phyloP scores from a whole-genome alignment of 306 rosid genomes.

The Astragalus membranaceus region DNA sequence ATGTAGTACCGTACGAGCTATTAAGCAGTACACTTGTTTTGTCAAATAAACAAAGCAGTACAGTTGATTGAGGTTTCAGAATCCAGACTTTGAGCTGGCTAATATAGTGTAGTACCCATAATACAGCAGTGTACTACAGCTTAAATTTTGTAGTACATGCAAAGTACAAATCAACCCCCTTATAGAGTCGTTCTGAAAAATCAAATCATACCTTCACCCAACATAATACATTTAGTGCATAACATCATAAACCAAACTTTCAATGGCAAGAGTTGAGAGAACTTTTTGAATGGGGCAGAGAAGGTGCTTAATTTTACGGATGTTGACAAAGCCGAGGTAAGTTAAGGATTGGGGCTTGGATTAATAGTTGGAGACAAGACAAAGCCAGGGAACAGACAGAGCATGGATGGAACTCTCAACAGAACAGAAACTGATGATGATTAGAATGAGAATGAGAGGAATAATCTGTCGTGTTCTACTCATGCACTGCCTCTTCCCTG shows the following conservation, averaged over 20 bases:
- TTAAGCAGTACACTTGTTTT: constrained; percentile 15
- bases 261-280: background rate
- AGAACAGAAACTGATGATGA: background rate
- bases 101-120: background rate
- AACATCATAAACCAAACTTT: background rate
- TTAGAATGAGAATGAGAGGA: too few relatives aligned
- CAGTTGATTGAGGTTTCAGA: background rate
- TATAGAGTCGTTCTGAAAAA: background rate
- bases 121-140: constrained; percentile 25
- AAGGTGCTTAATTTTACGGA: background rate
- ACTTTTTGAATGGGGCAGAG: background rate
- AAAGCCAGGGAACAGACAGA: constrained; percentile 63
- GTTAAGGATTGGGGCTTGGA: constrained; percentile 3
- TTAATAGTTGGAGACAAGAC: constrained; percentile 10
- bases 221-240: background rate
- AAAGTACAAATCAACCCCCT: background rate
- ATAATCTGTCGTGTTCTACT: constrained; percentile 45
- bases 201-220: background rate
- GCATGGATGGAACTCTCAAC: constrained; percentile 81
- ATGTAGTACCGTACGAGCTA: background rate
- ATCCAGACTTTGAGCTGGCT: background rate
- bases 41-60: background rate
- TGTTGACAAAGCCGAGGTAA: background rate
- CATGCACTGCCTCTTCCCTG: constrained; percentile 99
- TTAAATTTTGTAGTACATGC: constrained; percentile 24